Evolutionary conservation across 371 early-diverging fungal genomes (phyloP).

Genomic region (Batkoa obscura): DNA sequence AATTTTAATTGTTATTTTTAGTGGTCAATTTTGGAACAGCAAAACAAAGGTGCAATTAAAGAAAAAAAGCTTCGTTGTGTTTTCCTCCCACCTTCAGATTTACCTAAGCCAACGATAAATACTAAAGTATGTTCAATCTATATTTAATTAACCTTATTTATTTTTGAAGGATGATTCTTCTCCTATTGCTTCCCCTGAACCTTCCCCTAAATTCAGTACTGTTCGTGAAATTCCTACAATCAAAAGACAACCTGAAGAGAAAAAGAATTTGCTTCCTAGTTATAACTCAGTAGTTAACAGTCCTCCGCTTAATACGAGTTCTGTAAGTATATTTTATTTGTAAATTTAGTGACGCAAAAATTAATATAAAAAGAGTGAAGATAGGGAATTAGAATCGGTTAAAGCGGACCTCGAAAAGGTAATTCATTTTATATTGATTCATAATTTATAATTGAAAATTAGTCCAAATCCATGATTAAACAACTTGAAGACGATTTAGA

Average conservation of each 20-base stretch:
- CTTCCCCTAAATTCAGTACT: not conserved
- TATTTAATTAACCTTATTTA: not conserved
- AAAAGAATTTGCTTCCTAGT: not conserved
- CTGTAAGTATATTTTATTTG: not conserved
- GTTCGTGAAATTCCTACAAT: not conserved
- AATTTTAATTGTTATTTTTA: constrained; percentile 10
- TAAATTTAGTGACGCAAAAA: not conserved
- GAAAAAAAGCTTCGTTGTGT: constrained; percentile 43
- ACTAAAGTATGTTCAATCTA: not conserved
- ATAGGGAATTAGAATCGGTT: not conserved
- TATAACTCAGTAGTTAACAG: not conserved
- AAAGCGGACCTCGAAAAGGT: constrained; percentile 3
- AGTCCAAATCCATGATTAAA: constrained; percentile 4
- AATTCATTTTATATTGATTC: not conserved
- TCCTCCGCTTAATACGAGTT: not conserved
- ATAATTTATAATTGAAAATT: not conserved
- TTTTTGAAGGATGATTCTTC: not conserved
- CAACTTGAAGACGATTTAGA: constrained; percentile 4
- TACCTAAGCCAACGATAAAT: not conserved
- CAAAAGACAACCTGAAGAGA: not conserved
- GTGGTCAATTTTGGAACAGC: constrained; percentile 34
- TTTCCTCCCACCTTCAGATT: constrained; percentile 18
- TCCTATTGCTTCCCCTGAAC: constrained; percentile 1
- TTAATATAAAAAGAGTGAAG: not conserved
- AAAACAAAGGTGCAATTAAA: constrained; percentile 23